Base-by-base conservation (phyloP, 2,329 filamentous ascomycete species). In the Cercospora zeina region DNA sequence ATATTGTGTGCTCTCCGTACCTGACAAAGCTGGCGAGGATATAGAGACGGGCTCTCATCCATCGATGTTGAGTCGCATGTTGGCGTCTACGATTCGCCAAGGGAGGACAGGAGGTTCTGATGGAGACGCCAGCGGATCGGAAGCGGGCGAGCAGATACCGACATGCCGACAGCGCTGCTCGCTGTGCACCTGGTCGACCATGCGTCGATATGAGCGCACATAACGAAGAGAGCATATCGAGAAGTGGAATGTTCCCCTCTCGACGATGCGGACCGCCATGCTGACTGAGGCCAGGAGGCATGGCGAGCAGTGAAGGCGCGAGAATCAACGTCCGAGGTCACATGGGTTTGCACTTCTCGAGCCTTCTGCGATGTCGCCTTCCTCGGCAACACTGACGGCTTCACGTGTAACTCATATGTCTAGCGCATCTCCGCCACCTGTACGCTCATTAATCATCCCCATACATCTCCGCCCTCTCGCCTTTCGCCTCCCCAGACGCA, bases 321-420 rank as follows among this genome's bases (percentile, higher is more conserved):
- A 24, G 7, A n/a, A 50, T 37, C 21, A 45, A 51, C 33, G 27
- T 27, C 33, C 51, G 58, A 57, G 59, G 55, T 53, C 53, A 57
- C 53, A 27, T 34, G 21, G 9, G 60, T 19, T 11, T 19, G 21
- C 5, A 27, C 16, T 62, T 62, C 60, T 56, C 54, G 60, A 62
- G 21, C 19, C 36, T 62, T 62, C 60, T 47, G 53, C 60, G 31
- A 54, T 60, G 50, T 27, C 50, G 58, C 50, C 50, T 45, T 49
- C 58, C 50, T 60, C 58, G 58, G 56, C 56, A 59, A 34, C 31
- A 36, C 30, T 58, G 56, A 51, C 45, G 47, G 42, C 56, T 59
- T 36, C 59, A 56, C 42, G 51, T 50, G 21, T 33, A 42, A 7
- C 30, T 45, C 33, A 56, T 45, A 59, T 42, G 14, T 54, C 51